These are phyloP conservation scores for Saccharomyces hybrid DNA, from an alignment of 1,139 yeast species.

Conservation along the genomic window DNA sequence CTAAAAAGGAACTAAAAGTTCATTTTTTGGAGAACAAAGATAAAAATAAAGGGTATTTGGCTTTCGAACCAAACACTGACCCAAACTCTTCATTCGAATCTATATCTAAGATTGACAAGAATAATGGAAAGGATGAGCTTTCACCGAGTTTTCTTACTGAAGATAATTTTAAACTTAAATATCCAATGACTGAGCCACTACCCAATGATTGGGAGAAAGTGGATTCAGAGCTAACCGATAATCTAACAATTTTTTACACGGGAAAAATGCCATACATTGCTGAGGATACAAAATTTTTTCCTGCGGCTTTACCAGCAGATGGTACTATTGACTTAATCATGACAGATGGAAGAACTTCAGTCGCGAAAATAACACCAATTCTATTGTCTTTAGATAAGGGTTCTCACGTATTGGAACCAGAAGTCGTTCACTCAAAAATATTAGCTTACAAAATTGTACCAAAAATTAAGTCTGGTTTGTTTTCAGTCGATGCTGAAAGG, in stretches of 20 bases:
- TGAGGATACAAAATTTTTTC: constrained; percentile 76
- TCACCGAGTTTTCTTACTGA: constrained; percentile 11
- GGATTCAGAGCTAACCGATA: constrained; percentile 41
- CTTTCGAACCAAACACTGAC: background rate
- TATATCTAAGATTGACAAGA: constrained; percentile 17
- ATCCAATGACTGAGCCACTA: constrained; percentile 37
- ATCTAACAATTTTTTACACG: constrained; percentile 67
- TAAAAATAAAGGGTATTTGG: constrained; percentile 8
- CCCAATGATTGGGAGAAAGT: constrained; percentile 66
- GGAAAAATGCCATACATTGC: constrained; percentile 93
- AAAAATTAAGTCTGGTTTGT: constrained; percentile 43
- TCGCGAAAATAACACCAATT: constrained; percentile 48
- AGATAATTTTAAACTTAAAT: constrained; percentile 34
- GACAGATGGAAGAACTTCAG: constrained; percentile 55
- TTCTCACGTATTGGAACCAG: constrained; percentile 57
- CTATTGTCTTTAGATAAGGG: constrained; percentile 68
- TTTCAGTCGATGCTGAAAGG: constrained; percentile 84
- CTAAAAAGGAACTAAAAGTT: constrained; percentile 44
- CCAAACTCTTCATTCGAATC: background rate
- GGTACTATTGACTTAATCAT: constrained; percentile 77
- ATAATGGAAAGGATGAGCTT: background rate
- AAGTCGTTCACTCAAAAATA: constrained; percentile 68
- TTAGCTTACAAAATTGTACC: constrained; percentile 73
- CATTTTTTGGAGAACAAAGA: constrained; percentile 41
- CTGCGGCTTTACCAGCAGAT: constrained; percentile 85